Percentiles rank a stretch among this genome's conserved stretches.
These are phyloP conservation scores for Platanthera zijinensis DNA, from an alignment of 106 monocot genomes.

Conservation along the genomic window DNA sequence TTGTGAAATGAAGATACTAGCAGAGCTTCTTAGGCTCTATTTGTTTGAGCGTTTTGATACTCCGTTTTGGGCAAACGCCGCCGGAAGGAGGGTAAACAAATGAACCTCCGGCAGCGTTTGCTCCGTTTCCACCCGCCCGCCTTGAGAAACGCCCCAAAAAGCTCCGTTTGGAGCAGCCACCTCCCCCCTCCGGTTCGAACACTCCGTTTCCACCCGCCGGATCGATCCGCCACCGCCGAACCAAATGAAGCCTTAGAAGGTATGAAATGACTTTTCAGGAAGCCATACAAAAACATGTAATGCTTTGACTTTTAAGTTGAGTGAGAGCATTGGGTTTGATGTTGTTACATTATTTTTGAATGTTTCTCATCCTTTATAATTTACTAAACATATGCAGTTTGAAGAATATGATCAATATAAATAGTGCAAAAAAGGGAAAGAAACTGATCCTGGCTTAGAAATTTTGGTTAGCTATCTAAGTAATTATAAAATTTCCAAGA, in stretches of 20 bases:
- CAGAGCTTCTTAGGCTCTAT: not conserved
- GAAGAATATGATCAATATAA: not conserved
- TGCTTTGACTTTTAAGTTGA: not conserved
- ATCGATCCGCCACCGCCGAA: too few relatives aligned
- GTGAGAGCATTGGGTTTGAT: not conserved
- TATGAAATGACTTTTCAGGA: not conserved
- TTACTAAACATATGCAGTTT: not conserved
- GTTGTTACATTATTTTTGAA: not conserved
- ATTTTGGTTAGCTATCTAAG: not conserved
- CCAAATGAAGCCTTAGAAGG: too few relatives aligned
- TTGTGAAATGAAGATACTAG: not conserved
- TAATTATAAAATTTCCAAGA: not conserved
- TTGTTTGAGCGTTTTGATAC: too few relatives aligned
- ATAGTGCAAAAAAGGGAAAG: not conserved
- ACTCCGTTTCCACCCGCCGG: too few relatives aligned
- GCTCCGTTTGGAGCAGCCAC: too few relatives aligned
- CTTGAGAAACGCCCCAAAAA: too few relatives aligned
- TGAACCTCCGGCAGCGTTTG: too few relatives aligned
- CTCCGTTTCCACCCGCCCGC: too few relatives aligned
- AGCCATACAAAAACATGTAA: not conserved
- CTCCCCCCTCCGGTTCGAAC: too few relatives aligned
- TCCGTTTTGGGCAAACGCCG: too few relatives aligned
- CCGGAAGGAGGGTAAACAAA: too few relatives aligned
- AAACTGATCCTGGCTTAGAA: not conserved
- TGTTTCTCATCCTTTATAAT: not conserved